Evolutionary conservation across 495 filamentous ascomycete species (phyloP).

Genomic region (Aspergillus ellipticus): DNA sequence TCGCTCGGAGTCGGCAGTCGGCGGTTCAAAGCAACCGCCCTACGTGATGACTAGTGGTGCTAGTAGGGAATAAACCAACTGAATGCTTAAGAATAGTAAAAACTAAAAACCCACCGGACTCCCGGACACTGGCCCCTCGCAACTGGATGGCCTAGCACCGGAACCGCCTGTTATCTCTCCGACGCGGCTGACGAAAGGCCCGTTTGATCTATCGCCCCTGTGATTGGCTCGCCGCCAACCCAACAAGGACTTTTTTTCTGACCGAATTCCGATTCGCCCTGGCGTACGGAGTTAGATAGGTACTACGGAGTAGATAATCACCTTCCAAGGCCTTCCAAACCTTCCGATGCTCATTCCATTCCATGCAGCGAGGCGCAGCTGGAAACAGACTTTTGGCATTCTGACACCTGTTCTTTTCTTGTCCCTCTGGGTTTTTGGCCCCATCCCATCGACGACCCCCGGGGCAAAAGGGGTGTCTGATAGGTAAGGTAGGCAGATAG

Average conservation of each 20-base stretch:
- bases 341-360: background rate
- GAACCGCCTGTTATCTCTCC: constrained; percentile 17
- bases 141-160: constrained; percentile 5
- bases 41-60: background rate
- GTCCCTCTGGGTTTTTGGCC: background rate
- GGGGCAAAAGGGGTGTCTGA: too few relatives aligned
- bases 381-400: background rate
- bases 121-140: background rate
- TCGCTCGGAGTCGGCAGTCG: constrained; percentile 2
- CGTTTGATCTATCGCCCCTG: constrained; percentile 18
- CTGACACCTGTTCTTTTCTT: background rate
- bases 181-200: constrained; percentile 13
- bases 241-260: background rate
- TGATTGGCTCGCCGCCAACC: constrained; percentile 9
- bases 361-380: background rate
- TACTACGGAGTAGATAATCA: background rate
- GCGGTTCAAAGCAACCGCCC: background rate
- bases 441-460: too few relatives aligned
- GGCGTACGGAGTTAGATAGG: background rate
- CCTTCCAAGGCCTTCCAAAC: background rate
- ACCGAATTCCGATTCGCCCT: background rate
- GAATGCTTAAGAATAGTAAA: background rate
- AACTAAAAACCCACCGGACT: background rate
- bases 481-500: too few relatives aligned
- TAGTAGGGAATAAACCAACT: background rate